phyloP scores from a whole-genome alignment of 768 basidiomycete genomes.

The Mycena latifolia region DNA sequence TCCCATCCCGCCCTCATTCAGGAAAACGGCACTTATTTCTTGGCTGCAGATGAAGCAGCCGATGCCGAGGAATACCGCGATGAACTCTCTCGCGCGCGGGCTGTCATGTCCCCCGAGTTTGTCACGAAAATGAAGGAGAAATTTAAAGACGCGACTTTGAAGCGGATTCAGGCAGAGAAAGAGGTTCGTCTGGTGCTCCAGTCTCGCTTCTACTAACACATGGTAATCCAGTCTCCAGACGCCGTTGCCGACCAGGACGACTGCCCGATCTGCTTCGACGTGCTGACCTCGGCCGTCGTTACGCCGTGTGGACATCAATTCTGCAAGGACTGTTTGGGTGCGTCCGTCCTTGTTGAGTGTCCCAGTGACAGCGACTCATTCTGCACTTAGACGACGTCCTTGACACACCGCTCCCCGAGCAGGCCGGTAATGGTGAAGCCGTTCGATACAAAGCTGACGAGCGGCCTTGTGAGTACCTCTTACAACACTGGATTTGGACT shows the following conservation, averaged over 20 bases:
- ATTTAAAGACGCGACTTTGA: slow-evolving; percentile 55
- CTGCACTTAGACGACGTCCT: slow-evolving; percentile 57
- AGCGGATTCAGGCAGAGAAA: slow-evolving; percentile 66
- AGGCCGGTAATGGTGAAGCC: slow-evolving; percentile 45
- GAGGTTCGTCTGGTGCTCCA: slow-evolving; percentile 48
- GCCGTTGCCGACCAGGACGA: slow-evolving; percentile 66
- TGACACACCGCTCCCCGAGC: slow-evolving; percentile 50
- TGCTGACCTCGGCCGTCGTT: slow-evolving; percentile 63
- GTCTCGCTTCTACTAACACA: not conserved
- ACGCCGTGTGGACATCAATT: slow-evolving; percentile 74
- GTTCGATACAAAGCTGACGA: slow-evolving; percentile 54
- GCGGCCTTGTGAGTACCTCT: slow-evolving; percentile 60
- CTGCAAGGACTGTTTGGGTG: slow-evolving; percentile 71
- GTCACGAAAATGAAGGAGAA: slow-evolving; percentile 62
- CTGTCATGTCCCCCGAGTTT: slow-evolving; percentile 59
- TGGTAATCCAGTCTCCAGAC: slow-evolving; percentile 53
- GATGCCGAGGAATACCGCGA: slow-evolving; percentile 48
- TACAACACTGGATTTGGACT: not conserved
- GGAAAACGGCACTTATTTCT: slow-evolving; percentile 62
- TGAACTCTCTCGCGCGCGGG: slow-evolving; percentile 61
- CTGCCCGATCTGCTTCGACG: slow-evolving; percentile 78
- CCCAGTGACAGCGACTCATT: not conserved
- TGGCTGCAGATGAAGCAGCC: slow-evolving; percentile 54
- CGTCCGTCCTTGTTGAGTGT: slow-evolving; percentile 28
- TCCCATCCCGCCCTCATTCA: slow-evolving; percentile 77